Percentiles rank a stretch among this genome's conserved stretches.
These are phyloP conservation scores for Globisporangium ultimum DNA, from an alignment of 352 stramenopile genomes.

Conservation along the genomic window DNA sequence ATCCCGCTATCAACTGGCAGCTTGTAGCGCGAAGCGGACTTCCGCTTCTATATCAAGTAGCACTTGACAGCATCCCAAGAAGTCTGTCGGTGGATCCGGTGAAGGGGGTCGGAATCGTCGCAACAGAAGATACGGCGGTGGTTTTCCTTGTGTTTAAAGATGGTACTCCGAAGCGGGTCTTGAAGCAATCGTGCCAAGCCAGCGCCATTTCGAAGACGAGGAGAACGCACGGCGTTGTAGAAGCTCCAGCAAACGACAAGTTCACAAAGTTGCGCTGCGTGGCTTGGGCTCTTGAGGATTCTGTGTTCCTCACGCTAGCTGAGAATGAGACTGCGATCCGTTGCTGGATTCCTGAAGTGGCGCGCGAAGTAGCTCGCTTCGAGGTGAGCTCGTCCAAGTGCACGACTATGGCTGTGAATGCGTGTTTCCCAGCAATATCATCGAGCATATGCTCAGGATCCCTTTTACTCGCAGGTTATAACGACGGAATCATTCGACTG, in stretches of 20 bases:
- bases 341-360: constrained; percentile 38
- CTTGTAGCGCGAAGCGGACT: constrained; percentile 37
- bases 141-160: constrained; percentile 32
- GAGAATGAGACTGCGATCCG: constrained; percentile 22
- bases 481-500: constrained; percentile 42
- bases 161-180: constrained; percentile 7
- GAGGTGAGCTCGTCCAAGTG: constrained; percentile 22
- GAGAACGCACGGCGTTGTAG: no score
- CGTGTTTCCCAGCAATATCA: background rate
- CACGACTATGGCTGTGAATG: constrained; percentile 36
- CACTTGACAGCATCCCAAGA: constrained; percentile 21
- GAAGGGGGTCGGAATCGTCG: constrained; percentile 31
- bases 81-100: constrained; percentile 42
- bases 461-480: constrained; percentile 40
- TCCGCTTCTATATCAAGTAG: constrained; percentile 23
- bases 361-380: constrained; percentile 38
- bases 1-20: constrained; percentile 39
- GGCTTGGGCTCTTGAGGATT: constrained; percentile 27
- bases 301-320: constrained; percentile 32
- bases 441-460: constrained; percentile 9
- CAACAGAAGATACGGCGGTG: constrained; percentile 24
- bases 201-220: background rate
- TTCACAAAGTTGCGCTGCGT: background rate
- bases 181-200: constrained; percentile 5
- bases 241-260: background rate